These are phyloP conservation scores for Tolypocladium sp. DNA, from an alignment of 2,329 filamentous ascomycete species.

Conservation along the genomic window DNA sequence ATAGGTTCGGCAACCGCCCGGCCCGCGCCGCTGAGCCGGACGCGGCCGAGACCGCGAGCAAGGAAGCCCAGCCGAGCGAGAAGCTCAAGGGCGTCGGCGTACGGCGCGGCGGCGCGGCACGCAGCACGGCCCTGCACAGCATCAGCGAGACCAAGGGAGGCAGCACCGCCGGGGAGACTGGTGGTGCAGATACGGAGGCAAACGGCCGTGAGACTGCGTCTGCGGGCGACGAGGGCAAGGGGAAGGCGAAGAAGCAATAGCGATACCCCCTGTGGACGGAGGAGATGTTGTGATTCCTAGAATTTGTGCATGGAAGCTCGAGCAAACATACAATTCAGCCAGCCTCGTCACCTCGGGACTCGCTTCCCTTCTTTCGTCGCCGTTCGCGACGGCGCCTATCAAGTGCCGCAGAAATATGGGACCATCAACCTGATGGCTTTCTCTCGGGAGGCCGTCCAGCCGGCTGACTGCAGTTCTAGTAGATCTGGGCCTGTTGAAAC, in stretches of 20 bases:
- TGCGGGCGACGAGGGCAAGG: not conserved
- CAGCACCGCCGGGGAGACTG: not conserved
- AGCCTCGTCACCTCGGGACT: not conserved
- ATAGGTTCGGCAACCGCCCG: not conserved
- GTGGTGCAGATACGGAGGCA: not conserved
- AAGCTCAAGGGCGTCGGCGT: slow-evolving; percentile 19
- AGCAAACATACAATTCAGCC: not conserved
- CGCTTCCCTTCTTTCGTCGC: not conserved
- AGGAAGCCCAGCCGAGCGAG: slow-evolving; percentile 9
- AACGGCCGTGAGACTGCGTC: not conserved
- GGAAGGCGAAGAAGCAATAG: not conserved
- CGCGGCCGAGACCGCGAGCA: not conserved
- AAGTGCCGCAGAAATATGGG: too few species aligned
- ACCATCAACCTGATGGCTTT: too few species aligned
- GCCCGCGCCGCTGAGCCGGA: not conserved
- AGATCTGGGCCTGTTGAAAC: too few species aligned
- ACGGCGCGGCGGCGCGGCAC: slow-evolving; percentile 3
- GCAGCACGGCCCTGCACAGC: slow-evolving; percentile 1
- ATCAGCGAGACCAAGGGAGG: not conserved
- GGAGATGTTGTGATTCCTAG: not conserved
- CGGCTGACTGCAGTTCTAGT: too few species aligned
- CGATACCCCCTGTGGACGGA: not conserved
- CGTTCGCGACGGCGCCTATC: not conserved
- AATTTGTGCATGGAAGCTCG: not conserved
- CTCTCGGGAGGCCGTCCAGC: too few species aligned